Percentiles rank a stretch among this genome's conserved stretches.
Conservation (phyloP, 164 flowering plant genomes). For the Aristolochia contorta region DNA sequence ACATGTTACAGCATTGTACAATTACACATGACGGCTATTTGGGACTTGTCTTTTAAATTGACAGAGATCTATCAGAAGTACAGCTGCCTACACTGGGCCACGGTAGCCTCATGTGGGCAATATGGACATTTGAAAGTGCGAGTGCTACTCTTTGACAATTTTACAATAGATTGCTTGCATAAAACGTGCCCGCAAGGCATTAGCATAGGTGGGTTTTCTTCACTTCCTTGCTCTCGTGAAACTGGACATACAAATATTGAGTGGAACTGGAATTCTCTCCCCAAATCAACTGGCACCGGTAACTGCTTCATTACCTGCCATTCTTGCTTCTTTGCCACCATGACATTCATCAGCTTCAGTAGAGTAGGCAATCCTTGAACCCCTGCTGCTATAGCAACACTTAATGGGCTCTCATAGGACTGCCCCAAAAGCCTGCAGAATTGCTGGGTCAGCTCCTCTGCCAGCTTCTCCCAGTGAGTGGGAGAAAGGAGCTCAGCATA, state of each 20-base stretch:
- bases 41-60: background rate
- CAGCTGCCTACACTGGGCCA: conserved; percentile 49
- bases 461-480: conserved; percentile 46
- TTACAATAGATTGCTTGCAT: conserved; percentile 68
- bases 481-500: conserved; percentile 47
- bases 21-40: background rate
- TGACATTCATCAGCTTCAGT: conserved; percentile 63
- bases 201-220: conserved; percentile 84
- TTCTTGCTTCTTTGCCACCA: conserved; percentile 63
- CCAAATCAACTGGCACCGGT: conserved; percentile 70
- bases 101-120: conserved; percentile 53
- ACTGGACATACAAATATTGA: conserved; percentile 85
- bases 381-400: conserved; percentile 62
- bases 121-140: conserved; percentile 81
- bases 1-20: background rate
- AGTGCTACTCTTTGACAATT: conserved; percentile 58
- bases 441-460: conserved; percentile 48
- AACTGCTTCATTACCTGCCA: conserved; percentile 77
- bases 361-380: conserved; percentile 61
- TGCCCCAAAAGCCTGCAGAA: conserved; percentile 65
- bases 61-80: conserved; percentile 31
- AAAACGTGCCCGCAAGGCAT: conserved; percentile 88
- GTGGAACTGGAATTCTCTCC: conserved; percentile 67
- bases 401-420: conserved; percentile 57
- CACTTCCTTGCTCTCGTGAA: conserved; percentile 62